A percentile compares a stretch with the other conserved stretches of the same genome.
Conservation (phyloP, 1,284 basidiomycete genomes). For the Cystobasidium sp. region DNA sequence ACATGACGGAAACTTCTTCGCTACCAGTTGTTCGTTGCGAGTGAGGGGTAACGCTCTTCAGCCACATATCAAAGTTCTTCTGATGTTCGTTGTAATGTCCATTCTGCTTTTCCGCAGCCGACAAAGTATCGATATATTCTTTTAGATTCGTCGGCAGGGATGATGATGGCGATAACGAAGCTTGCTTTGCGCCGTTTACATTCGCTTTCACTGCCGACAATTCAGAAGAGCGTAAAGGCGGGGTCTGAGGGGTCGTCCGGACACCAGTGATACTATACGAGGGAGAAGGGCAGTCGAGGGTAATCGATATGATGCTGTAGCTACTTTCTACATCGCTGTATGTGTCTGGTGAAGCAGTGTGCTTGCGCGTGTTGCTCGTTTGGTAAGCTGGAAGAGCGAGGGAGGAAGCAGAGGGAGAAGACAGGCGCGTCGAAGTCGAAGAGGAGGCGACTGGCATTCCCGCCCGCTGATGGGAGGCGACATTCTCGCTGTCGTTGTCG, state of each 20-base stretch:
- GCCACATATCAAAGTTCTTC: constrained; percentile 18
- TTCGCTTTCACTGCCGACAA: background rate
- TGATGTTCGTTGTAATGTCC: constrained; percentile 5
- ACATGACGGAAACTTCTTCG: background rate
- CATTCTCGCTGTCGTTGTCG: background rate
- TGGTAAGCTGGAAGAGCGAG: too few relatives aligned
- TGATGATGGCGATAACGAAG: too few relatives aligned
- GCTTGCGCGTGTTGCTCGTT: background rate
- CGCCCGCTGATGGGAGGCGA: background rate
- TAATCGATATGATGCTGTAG: constrained; percentile 17
- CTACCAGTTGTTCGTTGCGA: constrained; percentile 3
- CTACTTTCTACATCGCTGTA: background rate
- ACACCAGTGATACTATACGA: constrained; percentile 11
- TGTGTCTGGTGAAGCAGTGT: background rate
- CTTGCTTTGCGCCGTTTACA: background rate
- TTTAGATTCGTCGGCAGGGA: background rate
- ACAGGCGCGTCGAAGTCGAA: background rate
- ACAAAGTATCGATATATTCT: background rate
- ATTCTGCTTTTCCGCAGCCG: background rate
- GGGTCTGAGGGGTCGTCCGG: background rate
- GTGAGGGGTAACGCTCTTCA: constrained; percentile 14
- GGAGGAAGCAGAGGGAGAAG: background rate
- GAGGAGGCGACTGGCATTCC: constrained; percentile 26
- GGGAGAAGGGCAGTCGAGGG: background rate
- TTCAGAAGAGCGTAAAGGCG: constrained; percentile 8